Conservation (phyloP, 176 grass and related monocot genomes). For the Ensete glaucum region DNA sequence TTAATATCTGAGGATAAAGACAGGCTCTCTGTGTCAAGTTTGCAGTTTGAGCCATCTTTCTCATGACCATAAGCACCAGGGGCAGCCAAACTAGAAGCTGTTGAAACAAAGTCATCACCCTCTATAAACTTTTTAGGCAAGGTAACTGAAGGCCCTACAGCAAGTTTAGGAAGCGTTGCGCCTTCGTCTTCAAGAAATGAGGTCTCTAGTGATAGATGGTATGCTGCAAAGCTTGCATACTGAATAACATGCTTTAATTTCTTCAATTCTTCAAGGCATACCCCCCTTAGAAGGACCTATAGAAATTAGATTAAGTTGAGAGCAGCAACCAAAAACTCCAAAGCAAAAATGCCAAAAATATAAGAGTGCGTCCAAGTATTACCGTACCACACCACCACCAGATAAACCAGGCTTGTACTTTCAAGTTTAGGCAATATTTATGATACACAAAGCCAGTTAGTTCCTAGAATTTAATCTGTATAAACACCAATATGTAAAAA, state of each 20-base stretch:
- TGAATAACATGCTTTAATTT: conserved; percentile 60
- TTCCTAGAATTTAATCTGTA: no score
- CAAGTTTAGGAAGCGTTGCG: conserved; percentile 40
- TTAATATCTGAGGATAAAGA: conserved; percentile 19
- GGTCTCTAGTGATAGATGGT: conserved; percentile 74
- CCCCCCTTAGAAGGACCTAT: conserved; percentile 69
- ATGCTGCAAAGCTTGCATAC: conserved; percentile 74
- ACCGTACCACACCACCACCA: no score
- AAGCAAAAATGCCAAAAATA: no score
- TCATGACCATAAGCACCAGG: conserved; percentile 28
- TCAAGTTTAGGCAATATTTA: no score
- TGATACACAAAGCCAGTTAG: no score
- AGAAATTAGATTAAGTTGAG: conserved; percentile 1
- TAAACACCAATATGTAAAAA: no score
- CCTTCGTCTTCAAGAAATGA: conserved; percentile 90
- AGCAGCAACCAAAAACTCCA: neutral
- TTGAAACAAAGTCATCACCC: conserved; percentile 15
- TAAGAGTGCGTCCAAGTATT: no score
- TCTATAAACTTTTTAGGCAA: conserved; percentile 25
- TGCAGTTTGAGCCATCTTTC: conserved; percentile 25
- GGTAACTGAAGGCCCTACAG: conserved; percentile 19
- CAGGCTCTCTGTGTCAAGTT: conserved; percentile 22
- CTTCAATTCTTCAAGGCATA: conserved; percentile 60
- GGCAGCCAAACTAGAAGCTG: conserved; percentile 14
- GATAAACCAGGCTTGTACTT: no score